Conservation (phyloP, 441 rosid species). For the Iberis amara region DNA sequence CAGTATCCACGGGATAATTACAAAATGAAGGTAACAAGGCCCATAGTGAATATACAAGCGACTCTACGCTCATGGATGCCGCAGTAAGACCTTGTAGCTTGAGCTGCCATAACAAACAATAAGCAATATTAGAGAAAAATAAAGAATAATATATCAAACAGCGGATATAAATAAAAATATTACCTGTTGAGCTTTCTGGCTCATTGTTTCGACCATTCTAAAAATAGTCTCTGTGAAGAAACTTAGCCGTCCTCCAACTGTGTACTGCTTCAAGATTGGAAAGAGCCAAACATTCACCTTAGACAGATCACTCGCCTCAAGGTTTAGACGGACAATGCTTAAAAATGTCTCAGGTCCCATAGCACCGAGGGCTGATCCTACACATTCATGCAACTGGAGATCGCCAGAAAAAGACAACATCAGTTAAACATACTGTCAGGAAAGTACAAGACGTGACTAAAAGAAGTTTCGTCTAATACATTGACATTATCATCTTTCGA, state of each 20-base stretch:
- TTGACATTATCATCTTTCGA: not conserved
- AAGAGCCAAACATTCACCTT: slow-evolving; percentile 89
- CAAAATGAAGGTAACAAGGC: slow-evolving; percentile 91
- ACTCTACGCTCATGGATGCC: slow-evolving; percentile 65
- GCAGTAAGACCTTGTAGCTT: slow-evolving; percentile 59
- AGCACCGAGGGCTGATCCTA: slow-evolving; percentile 91
- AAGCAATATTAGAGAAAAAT: slow-evolving; percentile 15
- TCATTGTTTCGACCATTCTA: slow-evolving; percentile 44
- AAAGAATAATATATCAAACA: slow-evolving; percentile 1
- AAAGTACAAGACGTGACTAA: slow-evolving; percentile 5
- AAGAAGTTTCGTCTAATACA: slow-evolving; percentile 1
- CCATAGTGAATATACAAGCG: slow-evolving; percentile 74
- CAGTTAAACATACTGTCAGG: slow-evolving; percentile 16
- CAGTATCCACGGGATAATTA: slow-evolving; percentile 73
- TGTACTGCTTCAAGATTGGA: slow-evolving; percentile 88
- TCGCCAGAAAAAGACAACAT: slow-evolving; percentile 12
- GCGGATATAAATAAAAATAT: not conserved
- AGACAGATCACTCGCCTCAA: slow-evolving; percentile 73
- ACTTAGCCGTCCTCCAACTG: slow-evolving; percentile 70
- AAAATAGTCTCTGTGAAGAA: slow-evolving; percentile 63
- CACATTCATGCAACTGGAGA: slow-evolving; percentile 76
- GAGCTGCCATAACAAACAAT: slow-evolving; percentile 46
- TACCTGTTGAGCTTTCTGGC: slow-evolving; percentile 65
- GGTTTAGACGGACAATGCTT: slow-evolving; percentile 57
- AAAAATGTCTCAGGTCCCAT: slow-evolving; percentile 90